Conservation (phyloP, 2,329 filamentous ascomycete genomes). For the Claviceps pusilla region DNA sequence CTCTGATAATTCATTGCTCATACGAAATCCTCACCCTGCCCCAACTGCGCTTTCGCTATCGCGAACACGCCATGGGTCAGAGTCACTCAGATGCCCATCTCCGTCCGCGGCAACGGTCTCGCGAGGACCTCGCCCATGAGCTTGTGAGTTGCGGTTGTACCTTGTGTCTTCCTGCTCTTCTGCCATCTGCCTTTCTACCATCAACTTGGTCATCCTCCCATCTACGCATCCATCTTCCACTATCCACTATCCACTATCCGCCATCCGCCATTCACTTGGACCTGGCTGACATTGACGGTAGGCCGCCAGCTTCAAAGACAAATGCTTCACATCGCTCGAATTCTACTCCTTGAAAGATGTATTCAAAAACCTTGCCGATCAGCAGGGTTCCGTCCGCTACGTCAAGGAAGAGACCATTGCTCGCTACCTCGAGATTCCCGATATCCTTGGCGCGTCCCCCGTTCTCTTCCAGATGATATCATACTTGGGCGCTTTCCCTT, state of each 20-base stretch:
- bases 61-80: slow-evolving; percentile 30
- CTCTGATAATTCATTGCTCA: neutral
- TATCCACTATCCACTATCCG: too few relatives aligned
- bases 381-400: slow-evolving; percentile 45
- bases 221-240: neutral
- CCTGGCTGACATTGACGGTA: slow-evolving; percentile 14
- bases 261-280: too few relatives aligned
- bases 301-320: slow-evolving; percentile 50
- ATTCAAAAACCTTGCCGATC: slow-evolving; percentile 54
- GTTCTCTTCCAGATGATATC: slow-evolving; percentile 59
- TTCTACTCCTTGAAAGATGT: slow-evolving; percentile 60
- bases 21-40: neutral
- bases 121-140: slow-evolving; percentile 35
- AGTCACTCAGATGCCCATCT: slow-evolving; percentile 30
- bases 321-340: slow-evolving; percentile 57
- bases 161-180: neutral
- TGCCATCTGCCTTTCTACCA: neutral
- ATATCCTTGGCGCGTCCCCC: slow-evolving; percentile 50
- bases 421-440: slow-evolving; percentile 59
- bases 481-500: slow-evolving; percentile 59
- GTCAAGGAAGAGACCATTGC: slow-evolving; percentile 54
- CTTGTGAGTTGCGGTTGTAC: slow-evolving; percentile 25
- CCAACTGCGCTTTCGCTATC: neutral
- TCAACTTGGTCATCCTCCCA: neutral
- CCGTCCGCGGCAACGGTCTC: slow-evolving; percentile 25